These are phyloP conservation scores for Kwoniella shivajii DNA, from an alignment of 1,284 basidiomycete genomes.

Conservation along the genomic window DNA sequence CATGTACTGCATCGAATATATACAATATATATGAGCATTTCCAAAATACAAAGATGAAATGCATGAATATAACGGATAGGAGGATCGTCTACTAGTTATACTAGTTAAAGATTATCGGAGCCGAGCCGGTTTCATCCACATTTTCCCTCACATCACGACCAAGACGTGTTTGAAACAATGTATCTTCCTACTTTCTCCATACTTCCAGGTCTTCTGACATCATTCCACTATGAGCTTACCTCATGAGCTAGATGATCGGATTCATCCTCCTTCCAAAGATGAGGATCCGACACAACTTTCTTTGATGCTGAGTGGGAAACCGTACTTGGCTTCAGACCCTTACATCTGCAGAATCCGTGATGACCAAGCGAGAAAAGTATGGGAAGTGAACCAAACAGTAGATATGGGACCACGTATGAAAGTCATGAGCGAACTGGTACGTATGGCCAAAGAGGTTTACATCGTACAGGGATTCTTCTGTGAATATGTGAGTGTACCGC, in stretches of 20 bases:
- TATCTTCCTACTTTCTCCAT: background rate
- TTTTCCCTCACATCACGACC: background rate
- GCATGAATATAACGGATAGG: no score
- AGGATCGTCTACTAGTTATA: no score
- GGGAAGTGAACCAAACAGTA: conserved; percentile 29
- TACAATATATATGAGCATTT: no score
- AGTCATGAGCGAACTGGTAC: conserved; percentile 27
- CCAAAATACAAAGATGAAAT: no score
- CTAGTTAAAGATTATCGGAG: no score
- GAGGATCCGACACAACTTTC: conserved; percentile 20
- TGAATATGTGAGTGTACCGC: conserved; percentile 43
- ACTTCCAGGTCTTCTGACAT: background rate
- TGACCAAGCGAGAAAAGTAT: conserved; percentile 19
- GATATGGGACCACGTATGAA: conserved; percentile 26
- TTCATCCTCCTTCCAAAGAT: background rate
- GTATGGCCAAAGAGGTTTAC: conserved; percentile 5
- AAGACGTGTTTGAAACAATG: background rate
- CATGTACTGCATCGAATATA: no score
- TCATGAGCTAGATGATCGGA: background rate
- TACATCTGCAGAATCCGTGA: conserved; percentile 33
- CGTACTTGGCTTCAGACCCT: conserved; percentile 35
- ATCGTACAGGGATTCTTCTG: conserved; percentile 37
- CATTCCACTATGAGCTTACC: background rate
- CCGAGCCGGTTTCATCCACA: no score
- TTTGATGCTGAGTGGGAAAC: conserved; percentile 36